Evolutionary conservation across 441 rosid species (phyloP), one percentile per base, ranked within the genome.

Genomic region (Francoa sonchifolia): DNA sequence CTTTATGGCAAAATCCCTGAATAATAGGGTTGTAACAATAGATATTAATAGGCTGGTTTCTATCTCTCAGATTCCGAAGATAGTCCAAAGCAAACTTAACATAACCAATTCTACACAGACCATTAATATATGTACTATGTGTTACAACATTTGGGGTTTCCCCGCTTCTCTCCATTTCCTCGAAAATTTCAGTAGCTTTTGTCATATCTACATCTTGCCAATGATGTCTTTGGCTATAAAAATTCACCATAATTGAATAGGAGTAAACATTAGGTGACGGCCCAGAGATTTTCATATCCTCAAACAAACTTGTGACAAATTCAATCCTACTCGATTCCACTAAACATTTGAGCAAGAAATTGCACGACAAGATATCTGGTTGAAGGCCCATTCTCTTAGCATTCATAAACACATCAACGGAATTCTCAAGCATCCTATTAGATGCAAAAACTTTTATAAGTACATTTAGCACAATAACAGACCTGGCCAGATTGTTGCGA

Each of bases 21-120:
- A 77, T 67, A 47, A 74, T 38, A n/a, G 71, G 67, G 65, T 77
- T 77, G 42, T 62, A 74, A 55, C 76, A 72, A 45, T 67, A 67
- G 39, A 44, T 34, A 63, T 67, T 72, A 17, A 69, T 39, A 47
- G 59, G 44, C 33, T 27, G 39, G 52, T 50, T 57, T 32, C 8
- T 34, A 18, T 9, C 31, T 54, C 50, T 63, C 56, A 59, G 43
- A 56, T 42, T 12, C 52, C 18, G 33, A 30, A 77, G 17, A 43
- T 48, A 35, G 20, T 47, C 28, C 55, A 65, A 34, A 35, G 82
- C 82, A 38, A 0, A 5, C 20, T 58, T 67, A 35, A 58, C 52
- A 27, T 3, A 28, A 32, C 79, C 71, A 35, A 39, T 57, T 56
- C 62, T 63, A 63, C 79, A 68, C 39, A 72, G 65, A 53, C 71